A percentile compares a stretch with the other conserved stretches of the same genome.
Conservation (phyloP, 768 basidiomycete species). For the Coprinopsis cinerea region DNA sequence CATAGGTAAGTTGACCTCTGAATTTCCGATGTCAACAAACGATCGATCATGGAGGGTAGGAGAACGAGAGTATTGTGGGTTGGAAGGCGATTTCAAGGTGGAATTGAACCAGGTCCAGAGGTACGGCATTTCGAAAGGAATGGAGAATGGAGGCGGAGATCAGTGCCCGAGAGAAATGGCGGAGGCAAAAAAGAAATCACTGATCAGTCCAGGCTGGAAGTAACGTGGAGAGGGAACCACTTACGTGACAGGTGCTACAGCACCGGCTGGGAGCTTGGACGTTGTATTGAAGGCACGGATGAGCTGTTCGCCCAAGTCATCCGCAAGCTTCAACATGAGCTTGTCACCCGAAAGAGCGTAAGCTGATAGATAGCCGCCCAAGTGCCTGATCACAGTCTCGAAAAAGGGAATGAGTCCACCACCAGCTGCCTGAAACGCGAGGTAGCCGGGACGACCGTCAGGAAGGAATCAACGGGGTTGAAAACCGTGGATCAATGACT, state of each 20-base stretch:
- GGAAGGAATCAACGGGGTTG: too few species aligned
- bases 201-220: too few species aligned
- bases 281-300: slow-evolving; percentile 55
- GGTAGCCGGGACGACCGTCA: too few species aligned
- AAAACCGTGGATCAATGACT: not conserved
- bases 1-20: not conserved
- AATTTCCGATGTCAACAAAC: not conserved
- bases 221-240: slow-evolving; percentile 12
- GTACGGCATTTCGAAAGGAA: too few species aligned
- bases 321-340: slow-evolving; percentile 54
- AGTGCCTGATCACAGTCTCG: slow-evolving; percentile 70
- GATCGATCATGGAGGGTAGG: too few species aligned
- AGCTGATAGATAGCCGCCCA: slow-evolving; percentile 74
- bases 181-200: not conserved
- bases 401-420: slow-evolving; percentile 60
- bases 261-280: slow-evolving; percentile 57
- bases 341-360: slow-evolving; percentile 66
- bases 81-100: too few species aligned
- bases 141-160: not conserved
- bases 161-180: not conserved
- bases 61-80: too few species aligned
- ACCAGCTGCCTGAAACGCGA: too few species aligned
- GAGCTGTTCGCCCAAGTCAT: slow-evolving; percentile 59
- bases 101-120: too few species aligned
- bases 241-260: slow-evolving; percentile 51